phyloP scores from a whole-genome alignment of 495 filamentous ascomycete species.

The Xylaria curta region DNA sequence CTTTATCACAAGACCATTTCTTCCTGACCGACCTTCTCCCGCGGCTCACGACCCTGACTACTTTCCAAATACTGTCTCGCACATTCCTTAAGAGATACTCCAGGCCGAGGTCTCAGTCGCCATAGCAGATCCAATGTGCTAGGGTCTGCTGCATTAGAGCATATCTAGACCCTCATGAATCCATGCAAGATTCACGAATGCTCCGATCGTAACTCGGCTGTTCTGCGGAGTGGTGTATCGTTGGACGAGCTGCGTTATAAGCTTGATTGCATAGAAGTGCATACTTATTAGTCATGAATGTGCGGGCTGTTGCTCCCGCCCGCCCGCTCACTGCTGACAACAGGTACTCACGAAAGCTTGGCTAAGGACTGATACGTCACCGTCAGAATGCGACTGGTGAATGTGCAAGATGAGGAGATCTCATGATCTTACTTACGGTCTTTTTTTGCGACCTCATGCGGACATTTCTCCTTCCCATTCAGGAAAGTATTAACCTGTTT shows the following conservation, averaged over 20 bases:
- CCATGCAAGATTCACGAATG: background rate
- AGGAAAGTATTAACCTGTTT: slow-evolving; percentile 23
- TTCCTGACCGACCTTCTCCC: background rate
- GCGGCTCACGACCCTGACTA: background rate
- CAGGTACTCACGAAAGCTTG: background rate
- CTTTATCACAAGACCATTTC: background rate
- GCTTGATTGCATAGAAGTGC: slow-evolving; percentile 8
- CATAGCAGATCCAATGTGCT: background rate
- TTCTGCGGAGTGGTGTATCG: slow-evolving; percentile 12
- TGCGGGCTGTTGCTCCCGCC: background rate
- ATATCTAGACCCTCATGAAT: background rate
- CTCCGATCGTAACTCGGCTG: background rate
- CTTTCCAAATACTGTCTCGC: background rate
- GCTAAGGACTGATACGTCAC: slow-evolving; percentile 5
- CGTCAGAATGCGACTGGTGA: background rate
- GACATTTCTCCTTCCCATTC: slow-evolving; percentile 5
- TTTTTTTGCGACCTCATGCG: slow-evolving; percentile 17
- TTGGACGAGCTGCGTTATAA: slow-evolving; percentile 4
- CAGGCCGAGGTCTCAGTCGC: background rate
- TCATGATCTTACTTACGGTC: slow-evolving; percentile 18
- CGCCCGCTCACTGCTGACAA: background rate
- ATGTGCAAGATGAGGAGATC: slow-evolving; percentile 14
- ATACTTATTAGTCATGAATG: slow-evolving; percentile 12
- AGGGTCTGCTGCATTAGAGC: background rate
- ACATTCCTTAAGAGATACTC: background rate